Evolutionary conservation across 768 basidiomycete species (phyloP), one percentile per base, ranked within the genome.

Genomic region (Lepiota brunneoincarnata): DNA sequence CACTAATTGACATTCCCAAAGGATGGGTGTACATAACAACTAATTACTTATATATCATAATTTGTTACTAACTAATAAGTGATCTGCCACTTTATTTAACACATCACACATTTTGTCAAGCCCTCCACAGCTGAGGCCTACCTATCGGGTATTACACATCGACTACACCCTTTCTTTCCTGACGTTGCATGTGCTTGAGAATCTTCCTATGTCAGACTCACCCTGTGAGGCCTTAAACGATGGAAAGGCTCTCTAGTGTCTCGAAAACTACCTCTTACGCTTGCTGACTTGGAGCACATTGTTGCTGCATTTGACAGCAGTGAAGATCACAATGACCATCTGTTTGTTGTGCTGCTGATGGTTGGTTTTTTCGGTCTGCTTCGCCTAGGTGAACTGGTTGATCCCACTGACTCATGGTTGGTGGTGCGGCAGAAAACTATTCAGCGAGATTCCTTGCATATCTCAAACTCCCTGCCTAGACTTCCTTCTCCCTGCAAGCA

Each of bases 101-200:
- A n/a, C n/a, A n/a, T n/a, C n/a, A n/a, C n/a, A n/a, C n/a, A n/a
- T n/a, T n/a, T n/a, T n/a, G n/a, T n/a, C n/a, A n/a, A n/a, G n/a
- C n/a, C n/a, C n/a, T n/a, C n/a, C n/a, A n/a, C n/a, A n/a, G n/a
- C n/a, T n/a, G n/a, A n/a, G n/a, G n/a, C n/a, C n/a, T n/a, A n/a
- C n/a, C n/a, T n/a, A n/a, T n/a, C n/a, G n/a, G n/a, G n/a, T n/a
- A 74, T 76, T 9, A 65, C 61, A 46, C 64, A 63, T 21, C 61
- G 68, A 31, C 67, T 76, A 0, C 67, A 75, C 40, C 39, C 59
- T 0, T 57, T 60, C 21, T 78, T 67, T 55, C 72, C 75, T 1
- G 2, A 59, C 3, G 59, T 75, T 2, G 61, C n/a, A n/a, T n/a
- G n/a, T n/a, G n/a, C n/a, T 62, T 0, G 65, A 0, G 59, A 57